A percentile compares a stretch with the other conserved stretches of the same genome.
Evolutionary conservation across 2,329 filamentous ascomycete genomes (phyloP).

Genomic region (Podosphaera leucotricha): DNA sequence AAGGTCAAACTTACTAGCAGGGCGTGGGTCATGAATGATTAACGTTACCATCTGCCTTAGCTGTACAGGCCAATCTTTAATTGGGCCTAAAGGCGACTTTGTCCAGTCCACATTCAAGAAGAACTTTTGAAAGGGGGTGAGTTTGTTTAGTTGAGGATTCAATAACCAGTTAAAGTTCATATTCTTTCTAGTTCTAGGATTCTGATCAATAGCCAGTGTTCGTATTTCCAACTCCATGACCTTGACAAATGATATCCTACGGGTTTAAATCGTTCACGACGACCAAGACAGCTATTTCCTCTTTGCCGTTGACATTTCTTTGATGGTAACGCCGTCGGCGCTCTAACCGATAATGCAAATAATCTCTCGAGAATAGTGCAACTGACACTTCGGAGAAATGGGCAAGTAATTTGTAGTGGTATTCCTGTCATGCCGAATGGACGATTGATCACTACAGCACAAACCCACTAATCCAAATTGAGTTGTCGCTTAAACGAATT

Average conservation of each 20-base stretch:
- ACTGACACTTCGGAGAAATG: neutral
- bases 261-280: neutral
- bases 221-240: neutral
- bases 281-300: neutral
- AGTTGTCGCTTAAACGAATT: neutral
- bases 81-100: constrained; percentile 19
- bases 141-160: constrained; percentile 2
- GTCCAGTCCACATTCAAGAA: constrained; percentile 19
- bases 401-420: neutral
- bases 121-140: constrained; percentile 10
- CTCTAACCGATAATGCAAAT: neutral
- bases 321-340: neutral
- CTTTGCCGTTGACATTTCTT: neutral
- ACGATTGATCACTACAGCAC: too few species aligned
- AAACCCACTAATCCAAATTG: neutral
- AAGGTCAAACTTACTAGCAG: constrained; percentile 8
- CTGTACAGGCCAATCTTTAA: constrained; percentile 18
- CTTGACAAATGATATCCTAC: neutral
- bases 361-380: neutral
- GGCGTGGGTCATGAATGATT: constrained; percentile 16
- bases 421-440: too few species aligned
- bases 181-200: neutral
- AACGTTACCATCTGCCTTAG: constrained; percentile 19
- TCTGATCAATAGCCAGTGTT: neutral
- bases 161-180: constrained; percentile 10